Conservation (phyloP, 106 monocot species). For the Amphibolis antarctica region DNA sequence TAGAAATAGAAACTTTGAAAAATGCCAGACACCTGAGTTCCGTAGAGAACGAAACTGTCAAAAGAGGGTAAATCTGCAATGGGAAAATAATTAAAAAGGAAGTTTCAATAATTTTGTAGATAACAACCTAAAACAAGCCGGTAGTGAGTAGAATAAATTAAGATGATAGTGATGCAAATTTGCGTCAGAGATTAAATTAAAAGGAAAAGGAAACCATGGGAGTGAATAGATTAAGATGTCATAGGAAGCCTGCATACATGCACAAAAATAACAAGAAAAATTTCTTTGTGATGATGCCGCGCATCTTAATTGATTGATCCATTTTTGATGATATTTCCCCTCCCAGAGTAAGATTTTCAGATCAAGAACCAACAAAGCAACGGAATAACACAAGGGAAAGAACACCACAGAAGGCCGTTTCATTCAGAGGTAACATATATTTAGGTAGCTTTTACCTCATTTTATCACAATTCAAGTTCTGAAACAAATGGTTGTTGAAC, state of each 20-base stretch:
- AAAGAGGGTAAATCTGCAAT: too few species aligned
- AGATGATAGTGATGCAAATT: too few species aligned
- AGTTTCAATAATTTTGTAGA: too few species aligned
- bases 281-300: not conserved
- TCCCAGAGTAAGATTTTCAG: constrained; percentile 23
- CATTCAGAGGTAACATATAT: constrained; percentile 21
- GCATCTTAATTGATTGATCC: not conserved
- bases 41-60: too few species aligned
- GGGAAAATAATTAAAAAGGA: too few species aligned
- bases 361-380: constrained; percentile 7
- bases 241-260: too few species aligned
- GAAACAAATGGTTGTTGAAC: not conserved
- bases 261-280: not conserved
- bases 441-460: not conserved
- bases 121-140: too few species aligned
- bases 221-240: too few species aligned
- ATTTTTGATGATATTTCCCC: not conserved
- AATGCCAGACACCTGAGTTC: too few species aligned
- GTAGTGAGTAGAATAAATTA: too few species aligned
- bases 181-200: not conserved
- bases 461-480: not conserved
- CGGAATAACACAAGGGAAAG: constrained; percentile 7
- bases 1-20: too few species aligned
- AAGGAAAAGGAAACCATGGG: not conserved
- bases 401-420: constrained; percentile 21